phyloP scores from a whole-genome alignment of 768 basidiomycete genomes.

The Neoboletus brunneissimus region DNA sequence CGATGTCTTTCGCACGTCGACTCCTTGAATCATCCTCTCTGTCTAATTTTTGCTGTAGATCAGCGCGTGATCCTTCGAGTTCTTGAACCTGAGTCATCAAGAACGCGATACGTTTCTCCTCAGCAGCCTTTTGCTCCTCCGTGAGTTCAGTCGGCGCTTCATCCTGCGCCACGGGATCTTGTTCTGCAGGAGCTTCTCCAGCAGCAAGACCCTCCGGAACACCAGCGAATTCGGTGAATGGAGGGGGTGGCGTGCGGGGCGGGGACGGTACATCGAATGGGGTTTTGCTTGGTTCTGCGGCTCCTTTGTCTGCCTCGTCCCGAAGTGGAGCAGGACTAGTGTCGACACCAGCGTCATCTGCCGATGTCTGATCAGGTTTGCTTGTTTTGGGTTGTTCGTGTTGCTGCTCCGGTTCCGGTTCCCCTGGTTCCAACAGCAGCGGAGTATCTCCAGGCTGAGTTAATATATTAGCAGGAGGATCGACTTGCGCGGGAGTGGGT shows the following conservation, averaged over 20 bases:
- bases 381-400: not conserved
- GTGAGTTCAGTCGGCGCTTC: constrained; percentile 20
- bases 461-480: constrained; percentile 16
- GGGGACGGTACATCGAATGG: constrained; percentile 10
- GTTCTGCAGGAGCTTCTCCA: constrained; percentile 1
- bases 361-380: not conserved
- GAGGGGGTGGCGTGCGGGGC: constrained; percentile 25
- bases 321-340: not conserved
- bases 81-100: constrained; percentile 14
- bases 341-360: constrained; percentile 12
- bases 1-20: constrained; percentile 1
- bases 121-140: constrained; percentile 17
- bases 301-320: not conserved
- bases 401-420: not conserved
- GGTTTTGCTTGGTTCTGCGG: not conserved
- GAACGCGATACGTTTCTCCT: constrained; percentile 23
- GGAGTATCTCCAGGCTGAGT: constrained; percentile 9
- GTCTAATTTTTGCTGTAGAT: constrained; percentile 5
- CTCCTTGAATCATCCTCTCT: not conserved
- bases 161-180: constrained; percentile 19
- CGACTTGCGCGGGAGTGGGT: constrained; percentile 26
- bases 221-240: constrained; percentile 24
- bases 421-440: not conserved
- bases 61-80: constrained; percentile 7
- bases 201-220: not conserved